A percentile compares a stretch with the other conserved stretches of the same genome.
Conservation (phyloP, 441 rosid genomes). For the Euphorbia schlechtendalii region DNA sequence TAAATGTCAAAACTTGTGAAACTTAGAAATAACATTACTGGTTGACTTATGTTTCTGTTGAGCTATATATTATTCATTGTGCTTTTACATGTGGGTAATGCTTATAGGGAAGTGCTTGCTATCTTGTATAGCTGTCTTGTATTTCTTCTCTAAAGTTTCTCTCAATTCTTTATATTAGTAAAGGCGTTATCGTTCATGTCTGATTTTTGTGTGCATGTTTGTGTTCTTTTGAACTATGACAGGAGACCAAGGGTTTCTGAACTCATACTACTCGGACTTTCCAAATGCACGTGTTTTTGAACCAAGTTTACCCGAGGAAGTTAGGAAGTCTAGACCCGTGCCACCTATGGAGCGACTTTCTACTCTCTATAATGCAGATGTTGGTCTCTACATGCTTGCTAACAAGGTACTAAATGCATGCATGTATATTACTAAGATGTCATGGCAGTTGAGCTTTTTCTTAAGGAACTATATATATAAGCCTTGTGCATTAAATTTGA, state of each 20-base stretch:
- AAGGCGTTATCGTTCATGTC: constrained; percentile 1
- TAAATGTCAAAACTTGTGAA: not conserved
- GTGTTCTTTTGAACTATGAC: constrained; percentile 7
- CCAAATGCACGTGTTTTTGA: constrained; percentile 80
- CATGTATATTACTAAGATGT: no score
- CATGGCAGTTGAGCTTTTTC: no score
- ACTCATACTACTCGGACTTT: constrained; percentile 72
- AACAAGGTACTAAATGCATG: constrained; percentile 93
- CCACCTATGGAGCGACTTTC: constrained; percentile 94
- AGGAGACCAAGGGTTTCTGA: constrained; percentile 91
- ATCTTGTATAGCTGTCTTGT: not conserved
- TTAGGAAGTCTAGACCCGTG: constrained; percentile 47
- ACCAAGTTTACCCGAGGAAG: constrained; percentile 54
- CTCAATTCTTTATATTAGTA: not conserved
- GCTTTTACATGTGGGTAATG: not conserved
- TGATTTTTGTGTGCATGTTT: not conserved
- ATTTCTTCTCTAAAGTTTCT: not conserved
- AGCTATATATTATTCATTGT: not conserved
- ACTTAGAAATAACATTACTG: not conserved
- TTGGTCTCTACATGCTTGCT: constrained; percentile 98
- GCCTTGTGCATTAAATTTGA: not conserved
- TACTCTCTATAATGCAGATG: constrained; percentile 87
- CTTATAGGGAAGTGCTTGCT: not conserved
- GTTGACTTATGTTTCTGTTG: not conserved
- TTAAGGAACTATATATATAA: not conserved